A percentile compares a stretch with the other conserved stretches of the same genome.
phyloP scores from a whole-genome alignment of 2,329 filamentous ascomycete genomes.

The Colletotrichum coccodes region DNA sequence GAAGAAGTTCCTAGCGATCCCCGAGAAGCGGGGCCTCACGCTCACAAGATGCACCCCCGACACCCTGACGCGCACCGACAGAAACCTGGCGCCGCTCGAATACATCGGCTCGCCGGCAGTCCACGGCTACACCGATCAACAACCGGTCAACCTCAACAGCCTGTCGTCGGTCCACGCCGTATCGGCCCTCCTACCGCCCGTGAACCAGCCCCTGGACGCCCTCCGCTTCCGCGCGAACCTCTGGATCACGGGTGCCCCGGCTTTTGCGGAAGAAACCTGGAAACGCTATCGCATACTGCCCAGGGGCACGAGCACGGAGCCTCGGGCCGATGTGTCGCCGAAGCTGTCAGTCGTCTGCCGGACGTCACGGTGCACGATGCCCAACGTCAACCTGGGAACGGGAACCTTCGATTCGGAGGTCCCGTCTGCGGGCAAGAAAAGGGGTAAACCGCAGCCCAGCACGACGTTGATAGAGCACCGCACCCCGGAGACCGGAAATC shows the following conservation, averaged over 20 bases:
- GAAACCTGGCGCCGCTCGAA: constrained; percentile 32
- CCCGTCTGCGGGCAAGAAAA: constrained; percentile 19
- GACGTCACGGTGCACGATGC: constrained; percentile 35
- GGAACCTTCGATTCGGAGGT: constrained; percentile 17
- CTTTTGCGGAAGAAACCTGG: constrained; percentile 35
- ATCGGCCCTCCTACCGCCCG: constrained; percentile 25
- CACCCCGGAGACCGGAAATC: constrained; percentile 39
- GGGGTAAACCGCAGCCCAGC: constrained; percentile 40
- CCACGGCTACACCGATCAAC: constrained; percentile 36
- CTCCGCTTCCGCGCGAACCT: constrained; percentile 36
- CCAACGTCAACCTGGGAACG: constrained; percentile 31
- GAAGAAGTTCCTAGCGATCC: constrained; percentile 30
- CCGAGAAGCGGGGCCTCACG: constrained; percentile 15
- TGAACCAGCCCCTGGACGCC: constrained; percentile 32
- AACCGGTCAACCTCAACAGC: constrained; percentile 36
- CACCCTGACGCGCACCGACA: constrained; percentile 27
- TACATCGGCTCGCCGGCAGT: constrained; percentile 34
- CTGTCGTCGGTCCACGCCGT: constrained; percentile 35
- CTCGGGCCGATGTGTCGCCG: background rate
- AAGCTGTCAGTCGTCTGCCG: constrained; percentile 35
- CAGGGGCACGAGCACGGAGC: background rate
- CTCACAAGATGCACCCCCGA: constrained; percentile 32
- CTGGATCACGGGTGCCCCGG: constrained; percentile 31
- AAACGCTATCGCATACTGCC: constrained; percentile 31
- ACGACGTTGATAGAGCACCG: constrained; percentile 37